Evolutionary conservation across 192 early-diverging fungal genomes (phyloP), one percentile per base, ranked within the genome.

Genomic region (Powellomyces hirtus): DNA sequence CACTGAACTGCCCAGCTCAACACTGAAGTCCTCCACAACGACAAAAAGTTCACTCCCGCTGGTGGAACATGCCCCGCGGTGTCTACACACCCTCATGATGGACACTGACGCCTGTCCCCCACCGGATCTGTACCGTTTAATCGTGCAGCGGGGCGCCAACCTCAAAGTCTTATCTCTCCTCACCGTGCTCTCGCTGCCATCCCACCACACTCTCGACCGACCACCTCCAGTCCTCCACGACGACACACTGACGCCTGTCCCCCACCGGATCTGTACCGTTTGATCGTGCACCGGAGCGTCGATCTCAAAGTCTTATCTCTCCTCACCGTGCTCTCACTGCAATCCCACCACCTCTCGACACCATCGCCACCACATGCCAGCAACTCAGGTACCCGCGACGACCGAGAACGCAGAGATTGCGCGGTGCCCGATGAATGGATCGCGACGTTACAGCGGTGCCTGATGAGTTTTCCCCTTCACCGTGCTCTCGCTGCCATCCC

Each of bases 241-340:
- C n/a, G n/a, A n/a, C n/a, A 67, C 52, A 67, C 29, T 18, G 65
- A 67, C 36, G 33, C 33, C 16, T 57, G 50, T 57, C 65, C 65
- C 52, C 24, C 50, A 1, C 65, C 65, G 4, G n/a, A 4, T 13
- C 42, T 67, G 7, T 10, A 40, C 34, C 18, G 35, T 10, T 37
- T 67, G 35, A 58, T 67, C 36, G 10, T 13, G 6, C 30, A 33
- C 35, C 51, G 65, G 8, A 53, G 65, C 2, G 35, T 8, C 4
- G 18, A 24, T 13, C 53, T 67, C 8, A 20, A 36, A 31, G 27
- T 24, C 8, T 35, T 67, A 13, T 67, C 65, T 6, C 36, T 67
- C n/a, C 29, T 67, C 1, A 58, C 65, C 35, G 38, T 57, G 10
- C 52, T 53, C 4, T 30, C 52, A 11, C 40, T 59, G 3, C 65